Evolutionary conservation across 2,329 filamentous ascomycete genomes (phyloP).

Genomic region (Diplocarpon rosae): DNA sequence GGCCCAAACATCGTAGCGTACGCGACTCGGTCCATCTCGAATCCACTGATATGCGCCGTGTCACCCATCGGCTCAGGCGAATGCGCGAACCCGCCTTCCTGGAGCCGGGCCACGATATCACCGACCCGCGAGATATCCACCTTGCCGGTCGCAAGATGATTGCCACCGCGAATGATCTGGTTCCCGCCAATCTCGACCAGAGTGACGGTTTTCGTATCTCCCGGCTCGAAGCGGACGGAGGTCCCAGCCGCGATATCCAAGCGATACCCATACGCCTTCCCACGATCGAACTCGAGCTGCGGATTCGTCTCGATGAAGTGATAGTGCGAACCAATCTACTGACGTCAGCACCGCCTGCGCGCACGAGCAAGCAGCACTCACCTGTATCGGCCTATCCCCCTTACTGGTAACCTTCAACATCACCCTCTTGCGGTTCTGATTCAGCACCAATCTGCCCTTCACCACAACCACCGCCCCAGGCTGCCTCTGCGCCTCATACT

Average conservation of each 20-base stretch:
- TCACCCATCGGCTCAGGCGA: slow-evolving; percentile 48
- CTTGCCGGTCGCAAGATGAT: slow-evolving; percentile 61
- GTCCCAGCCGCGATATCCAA: slow-evolving; percentile 88
- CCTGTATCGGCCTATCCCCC: slow-evolving; percentile 84
- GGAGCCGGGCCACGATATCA: slow-evolving; percentile 56
- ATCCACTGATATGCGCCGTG: slow-evolving; percentile 45
- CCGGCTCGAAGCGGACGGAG: slow-evolving; percentile 86
- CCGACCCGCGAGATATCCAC: slow-evolving; percentile 54
- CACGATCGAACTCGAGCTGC: slow-evolving; percentile 76
- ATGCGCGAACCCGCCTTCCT: slow-evolving; percentile 69
- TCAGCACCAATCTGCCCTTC: slow-evolving; percentile 55
- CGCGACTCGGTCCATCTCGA: slow-evolving; percentile 62
- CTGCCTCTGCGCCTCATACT: slow-evolving; percentile 55
- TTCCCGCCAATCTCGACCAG: slow-evolving; percentile 80
- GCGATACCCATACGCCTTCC: slow-evolving; percentile 70
- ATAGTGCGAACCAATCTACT: slow-evolving; percentile 75
- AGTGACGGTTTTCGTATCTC: slow-evolving; percentile 80
- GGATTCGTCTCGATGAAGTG: slow-evolving; percentile 96
- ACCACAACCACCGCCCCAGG: slow-evolving; percentile 71
- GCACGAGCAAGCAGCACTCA: slow-evolving; percentile 28
- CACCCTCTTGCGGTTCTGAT: slow-evolving; percentile 62
- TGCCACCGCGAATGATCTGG: slow-evolving; percentile 74
- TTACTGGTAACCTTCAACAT: slow-evolving; percentile 69
- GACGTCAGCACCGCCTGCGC: slow-evolving; percentile 5
- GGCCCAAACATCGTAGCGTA: slow-evolving; percentile 90